phyloP scores from a whole-genome alignment of 768 basidiomycete species.

The Lentinula raphanica region DNA sequence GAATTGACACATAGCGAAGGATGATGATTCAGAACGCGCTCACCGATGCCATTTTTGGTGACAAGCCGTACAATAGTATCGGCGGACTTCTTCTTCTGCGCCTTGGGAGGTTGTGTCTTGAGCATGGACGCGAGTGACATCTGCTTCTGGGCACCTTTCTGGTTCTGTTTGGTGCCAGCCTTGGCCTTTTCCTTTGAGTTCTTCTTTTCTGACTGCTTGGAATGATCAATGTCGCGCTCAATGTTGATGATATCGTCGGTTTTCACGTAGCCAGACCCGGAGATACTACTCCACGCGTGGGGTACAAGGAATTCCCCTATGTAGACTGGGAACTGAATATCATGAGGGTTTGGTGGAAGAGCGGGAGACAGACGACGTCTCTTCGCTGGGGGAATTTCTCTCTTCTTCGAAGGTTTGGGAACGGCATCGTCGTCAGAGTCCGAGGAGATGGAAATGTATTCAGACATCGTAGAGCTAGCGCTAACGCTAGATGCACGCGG shows the following conservation, averaged over 20 bases:
- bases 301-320: slow-evolving; percentile 64
- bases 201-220: slow-evolving; percentile 17
- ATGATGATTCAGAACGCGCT: slow-evolving; percentile 8
- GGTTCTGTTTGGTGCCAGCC: slow-evolving; percentile 14
- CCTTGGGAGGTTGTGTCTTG: slow-evolving; percentile 47
- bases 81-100: slow-evolving; percentile 39
- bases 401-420: slow-evolving; percentile 12
- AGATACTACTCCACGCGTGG: slow-evolving; percentile 77
- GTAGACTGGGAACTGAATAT: slow-evolving; percentile 31
- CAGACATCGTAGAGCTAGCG: slow-evolving; percentile 29
- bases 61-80: slow-evolving; percentile 66
- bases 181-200: slow-evolving; percentile 35
- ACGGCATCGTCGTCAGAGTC: slow-evolving; percentile 13
- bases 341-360: slow-evolving; percentile 21
- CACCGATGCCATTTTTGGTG: slow-evolving; percentile 63
- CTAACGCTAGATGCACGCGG: slow-evolving; percentile 37
- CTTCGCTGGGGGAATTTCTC: slow-evolving; percentile 38
- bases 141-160: slow-evolving; percentile 49
- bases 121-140: slow-evolving; percentile 62
- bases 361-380: slow-evolving; percentile 43
- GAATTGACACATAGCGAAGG: background rate
- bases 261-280: slow-evolving; percentile 66
- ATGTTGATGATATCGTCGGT: slow-evolving; percentile 55
- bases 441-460: slow-evolving; percentile 13
- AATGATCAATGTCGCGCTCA: slow-evolving; percentile 41